Evolutionary conservation across 352 stramenopile genomes (phyloP).

Genomic region (Phytophthora megakarya): DNA sequence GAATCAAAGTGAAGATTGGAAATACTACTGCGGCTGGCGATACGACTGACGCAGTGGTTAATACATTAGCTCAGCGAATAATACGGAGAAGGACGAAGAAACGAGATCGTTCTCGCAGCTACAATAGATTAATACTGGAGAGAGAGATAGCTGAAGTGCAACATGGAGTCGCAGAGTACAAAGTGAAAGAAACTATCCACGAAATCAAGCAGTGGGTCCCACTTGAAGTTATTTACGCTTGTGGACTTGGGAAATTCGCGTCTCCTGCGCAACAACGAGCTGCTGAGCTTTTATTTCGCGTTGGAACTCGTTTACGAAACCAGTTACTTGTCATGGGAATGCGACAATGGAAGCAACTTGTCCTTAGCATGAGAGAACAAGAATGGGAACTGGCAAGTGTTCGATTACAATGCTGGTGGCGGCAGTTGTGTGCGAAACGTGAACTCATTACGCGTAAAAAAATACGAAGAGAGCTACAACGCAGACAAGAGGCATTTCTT

Average conservation of each 20-base stretch:
- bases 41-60: not conserved
- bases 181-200: slow-evolving; percentile 47
- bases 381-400: slow-evolving; percentile 19
- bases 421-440: slow-evolving; percentile 39
- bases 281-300: slow-evolving; percentile 47
- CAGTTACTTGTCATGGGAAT: slow-evolving; percentile 51
- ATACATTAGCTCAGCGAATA: too few species aligned
- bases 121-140: slow-evolving; percentile 24
- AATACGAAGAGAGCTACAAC: slow-evolving; percentile 46
- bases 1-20: slow-evolving; percentile 7
- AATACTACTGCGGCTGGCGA: not conserved
- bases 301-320: slow-evolving; percentile 45
- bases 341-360: slow-evolving; percentile 46
- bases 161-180: slow-evolving; percentile 33
- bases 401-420: slow-evolving; percentile 67
- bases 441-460: slow-evolving; percentile 32
- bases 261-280: slow-evolving; percentile 68
- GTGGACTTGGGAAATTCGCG: slow-evolving; percentile 61
- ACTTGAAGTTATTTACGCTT: slow-evolving; percentile 69
- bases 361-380: slow-evolving; percentile 17
- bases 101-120: slow-evolving; percentile 14
- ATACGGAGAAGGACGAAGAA: not conserved
- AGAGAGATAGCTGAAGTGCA: slow-evolving; percentile 12
- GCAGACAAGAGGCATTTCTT: slow-evolving; percentile 51
- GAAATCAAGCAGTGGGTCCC: slow-evolving; percentile 66